A percentile compares a stretch with the other conserved stretches of the same genome.
Evolutionary conservation across 345 rosid species (phyloP).

Genomic region (Camelina hispida): DNA sequence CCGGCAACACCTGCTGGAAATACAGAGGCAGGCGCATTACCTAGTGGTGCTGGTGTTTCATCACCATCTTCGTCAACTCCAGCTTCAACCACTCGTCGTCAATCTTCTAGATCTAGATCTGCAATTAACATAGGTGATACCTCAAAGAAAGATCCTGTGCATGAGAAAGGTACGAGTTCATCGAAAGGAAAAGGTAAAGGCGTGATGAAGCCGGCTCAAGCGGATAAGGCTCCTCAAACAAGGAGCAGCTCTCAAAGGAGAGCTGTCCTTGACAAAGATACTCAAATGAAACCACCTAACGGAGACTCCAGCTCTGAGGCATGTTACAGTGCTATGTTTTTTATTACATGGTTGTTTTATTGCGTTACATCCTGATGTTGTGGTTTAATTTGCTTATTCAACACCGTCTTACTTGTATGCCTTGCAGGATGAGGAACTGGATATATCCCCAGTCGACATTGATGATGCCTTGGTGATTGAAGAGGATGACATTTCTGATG

Average conservation of each 20-base stretch:
- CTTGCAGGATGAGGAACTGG: conserved; percentile 90
- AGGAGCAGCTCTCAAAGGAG: conserved; percentile 92
- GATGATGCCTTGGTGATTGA: conserved; percentile 97
- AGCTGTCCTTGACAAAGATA: conserved; percentile 79
- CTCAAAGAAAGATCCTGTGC: conserved; percentile 64
- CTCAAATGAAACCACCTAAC: conserved; percentile 64
- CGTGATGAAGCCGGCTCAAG: conserved; percentile 80
- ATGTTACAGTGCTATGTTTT: conserved; percentile 35
- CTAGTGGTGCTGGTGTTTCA: conserved; percentile 74
- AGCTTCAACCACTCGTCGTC: conserved; percentile 68
- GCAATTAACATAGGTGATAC: conserved; percentile 78
- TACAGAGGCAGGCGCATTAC: conserved; percentile 64
- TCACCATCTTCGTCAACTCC: conserved; percentile 83
- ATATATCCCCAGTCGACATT: conserved; percentile 85
- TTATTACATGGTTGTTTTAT: conserved; percentile 24
- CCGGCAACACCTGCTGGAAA: conserved; percentile 67
- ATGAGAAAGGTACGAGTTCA: conserved; percentile 75
- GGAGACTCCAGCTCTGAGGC: conserved; percentile 97
- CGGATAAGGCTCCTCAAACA: conserved; percentile 92
- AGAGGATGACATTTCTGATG: conserved; percentile 96
- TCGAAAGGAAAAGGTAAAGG: conserved; percentile 99
- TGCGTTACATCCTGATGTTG: conserved; percentile 31
- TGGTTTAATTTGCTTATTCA: conserved; percentile 12
- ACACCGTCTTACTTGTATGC: conserved; percentile 27
- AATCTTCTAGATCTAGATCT: conserved; percentile 84